Evolutionary conservation across 768 basidiomycete species (phyloP).

Genomic region (Collybia sordida): DNA sequence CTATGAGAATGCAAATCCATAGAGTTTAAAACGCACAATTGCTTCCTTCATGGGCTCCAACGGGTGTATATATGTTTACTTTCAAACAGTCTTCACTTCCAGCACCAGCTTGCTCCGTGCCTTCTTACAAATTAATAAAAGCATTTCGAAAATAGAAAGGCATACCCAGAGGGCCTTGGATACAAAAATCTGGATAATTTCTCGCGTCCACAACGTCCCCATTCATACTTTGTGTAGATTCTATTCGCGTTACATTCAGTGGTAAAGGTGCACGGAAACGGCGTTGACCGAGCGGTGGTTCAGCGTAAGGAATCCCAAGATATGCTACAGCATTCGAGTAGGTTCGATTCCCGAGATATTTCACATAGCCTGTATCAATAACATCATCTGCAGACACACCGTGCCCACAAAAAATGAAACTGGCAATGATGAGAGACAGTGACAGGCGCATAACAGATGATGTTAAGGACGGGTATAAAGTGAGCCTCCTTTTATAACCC

Average conservation of each 20-base stretch:
- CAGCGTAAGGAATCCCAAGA: slow-evolving; percentile 59
- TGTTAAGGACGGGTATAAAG: too few relatives aligned
- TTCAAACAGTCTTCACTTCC: slow-evolving; percentile 70
- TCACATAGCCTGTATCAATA: slow-evolving; percentile 59
- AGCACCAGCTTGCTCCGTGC: slow-evolving; percentile 57
- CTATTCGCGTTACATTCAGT: slow-evolving; percentile 46
- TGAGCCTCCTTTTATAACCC: too few relatives aligned
- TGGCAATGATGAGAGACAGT: slow-evolving; percentile 7
- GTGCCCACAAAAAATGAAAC: slow-evolving; percentile 7
- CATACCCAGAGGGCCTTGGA: slow-evolving; percentile 53
- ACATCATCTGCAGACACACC: slow-evolving; percentile 18
- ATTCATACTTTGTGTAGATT: slow-evolving; percentile 20
- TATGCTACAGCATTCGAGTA: slow-evolving; percentile 56
- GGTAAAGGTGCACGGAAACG: slow-evolving; percentile 56
- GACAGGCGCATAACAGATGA: slow-evolving; percentile 10
- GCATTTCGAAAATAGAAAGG: too few relatives aligned
- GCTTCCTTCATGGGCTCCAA: slow-evolving; percentile 41
- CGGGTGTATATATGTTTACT: slow-evolving; percentile 62
- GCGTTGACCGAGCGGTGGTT: slow-evolving; percentile 51
- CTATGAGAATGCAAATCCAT: background rate
- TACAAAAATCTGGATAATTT: slow-evolving; percentile 54
- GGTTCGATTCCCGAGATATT: slow-evolving; percentile 52
- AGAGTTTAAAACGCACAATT: slow-evolving; percentile 35
- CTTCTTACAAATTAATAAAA: slow-evolving; percentile 21
- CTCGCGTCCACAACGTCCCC: slow-evolving; percentile 49